phyloP scores from a whole-genome alignment of 345 rosid genomes.

The Anastatica hierochuntica region DNA sequence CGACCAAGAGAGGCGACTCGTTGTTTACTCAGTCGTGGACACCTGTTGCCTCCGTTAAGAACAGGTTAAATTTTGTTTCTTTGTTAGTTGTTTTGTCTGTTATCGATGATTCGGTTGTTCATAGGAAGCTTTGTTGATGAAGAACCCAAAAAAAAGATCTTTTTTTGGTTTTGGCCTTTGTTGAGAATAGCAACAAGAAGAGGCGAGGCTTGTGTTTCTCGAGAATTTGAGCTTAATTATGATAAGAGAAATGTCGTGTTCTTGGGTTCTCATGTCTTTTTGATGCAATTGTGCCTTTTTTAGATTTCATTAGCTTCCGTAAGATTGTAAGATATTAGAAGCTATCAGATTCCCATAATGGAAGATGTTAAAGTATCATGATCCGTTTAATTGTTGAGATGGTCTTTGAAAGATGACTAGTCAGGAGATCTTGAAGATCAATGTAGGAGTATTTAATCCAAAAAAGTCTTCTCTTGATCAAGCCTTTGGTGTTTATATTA shows the following conservation, averaged over 20 bases:
- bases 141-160: not conserved
- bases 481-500: no score
- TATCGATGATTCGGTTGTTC: not conserved
- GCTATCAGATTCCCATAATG: no score
- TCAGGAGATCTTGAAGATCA: no score
- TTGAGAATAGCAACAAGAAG: no score
- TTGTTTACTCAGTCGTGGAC: constrained; percentile 82
- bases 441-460: no score
- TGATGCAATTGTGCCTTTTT: not conserved
- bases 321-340: not conserved
- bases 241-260: not conserved
- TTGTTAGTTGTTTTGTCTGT: not conserved
- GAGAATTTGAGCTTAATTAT: not conserved
- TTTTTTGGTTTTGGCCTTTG: not conserved
- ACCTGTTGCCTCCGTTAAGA: constrained; percentile 32
- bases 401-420: no score
- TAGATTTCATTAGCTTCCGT: not conserved
- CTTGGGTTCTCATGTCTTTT: not conserved
- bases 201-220: constrained; percentile 21
- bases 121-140: not conserved
- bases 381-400: no score
- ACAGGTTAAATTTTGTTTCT: constrained; percentile 40
- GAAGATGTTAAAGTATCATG: no score
- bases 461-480: no score
- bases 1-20: constrained; percentile 50